Evolutionary conservation across 2,329 filamentous ascomycete genomes (phyloP).

Genomic region (Sclerotiophoma versabilis): DNA sequence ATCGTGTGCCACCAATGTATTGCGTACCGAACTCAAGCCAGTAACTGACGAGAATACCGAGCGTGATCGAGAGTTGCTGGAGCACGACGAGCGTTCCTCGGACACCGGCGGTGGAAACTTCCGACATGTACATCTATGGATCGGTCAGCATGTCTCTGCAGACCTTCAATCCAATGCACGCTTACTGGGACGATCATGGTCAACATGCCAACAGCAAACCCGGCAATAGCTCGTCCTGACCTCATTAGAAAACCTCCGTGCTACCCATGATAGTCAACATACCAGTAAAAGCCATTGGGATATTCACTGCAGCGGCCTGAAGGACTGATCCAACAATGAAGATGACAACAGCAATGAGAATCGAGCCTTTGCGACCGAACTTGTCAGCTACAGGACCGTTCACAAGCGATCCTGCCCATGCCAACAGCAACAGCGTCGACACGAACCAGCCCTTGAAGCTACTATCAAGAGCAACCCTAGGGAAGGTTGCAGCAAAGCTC

Average conservation of each 20-base stretch:
- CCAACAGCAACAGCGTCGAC: constrained; percentile 26
- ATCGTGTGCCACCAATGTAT: constrained; percentile 43
- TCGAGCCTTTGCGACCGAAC: constrained; percentile 30
- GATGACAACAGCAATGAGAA: constrained; percentile 29
- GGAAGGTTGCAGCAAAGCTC: constrained; percentile 29
- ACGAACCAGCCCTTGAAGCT: constrained; percentile 35
- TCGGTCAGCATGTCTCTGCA: not conserved
- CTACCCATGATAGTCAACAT: not conserved
- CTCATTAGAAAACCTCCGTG: not conserved
- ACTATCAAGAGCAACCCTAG: constrained; percentile 27
- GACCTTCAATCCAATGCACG: too few species aligned
- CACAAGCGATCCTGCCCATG: constrained; percentile 32
- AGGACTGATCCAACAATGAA: constrained; percentile 29
- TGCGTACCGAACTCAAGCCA: constrained; percentile 32
- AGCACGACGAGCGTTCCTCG: constrained; percentile 32
- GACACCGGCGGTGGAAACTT: constrained; percentile 28
- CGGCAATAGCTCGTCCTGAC: constrained; percentile 28
- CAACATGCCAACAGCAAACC: constrained; percentile 31
- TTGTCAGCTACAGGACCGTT: constrained; percentile 33
- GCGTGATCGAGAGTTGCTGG: constrained; percentile 29
- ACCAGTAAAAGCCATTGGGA: constrained; percentile 29
- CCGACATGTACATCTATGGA: constrained; percentile 29
- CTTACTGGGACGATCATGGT: constrained; percentile 30
- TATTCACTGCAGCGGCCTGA: constrained; percentile 28
- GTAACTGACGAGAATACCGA: constrained; percentile 29